These are phyloP conservation scores for Salvia hispanica DNA, from an alignment of 257 asterid genomes.

Conservation along the genomic window DNA sequence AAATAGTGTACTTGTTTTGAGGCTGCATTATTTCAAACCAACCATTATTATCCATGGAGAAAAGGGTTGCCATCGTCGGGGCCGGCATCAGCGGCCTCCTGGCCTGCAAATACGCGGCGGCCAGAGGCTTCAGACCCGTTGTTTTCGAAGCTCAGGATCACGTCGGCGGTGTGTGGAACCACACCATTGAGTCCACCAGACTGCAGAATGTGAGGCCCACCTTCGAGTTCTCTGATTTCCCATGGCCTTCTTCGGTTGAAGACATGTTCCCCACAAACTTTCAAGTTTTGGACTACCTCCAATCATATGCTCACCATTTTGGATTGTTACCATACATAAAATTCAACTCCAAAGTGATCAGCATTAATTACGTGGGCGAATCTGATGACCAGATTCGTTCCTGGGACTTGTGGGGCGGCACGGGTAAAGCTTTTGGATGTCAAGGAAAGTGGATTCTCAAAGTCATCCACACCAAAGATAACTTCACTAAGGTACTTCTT, in stretches of 20 bases:
- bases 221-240: constrained; percentile 60
- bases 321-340: constrained; percentile 38
- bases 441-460: constrained; percentile 57
- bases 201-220: constrained; percentile 37
- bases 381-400: constrained; percentile 36
- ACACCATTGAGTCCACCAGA: constrained; percentile 54
- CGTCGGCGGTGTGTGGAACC: constrained; percentile 64
- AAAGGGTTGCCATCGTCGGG: constrained; percentile 51
- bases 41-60: constrained; percentile 32
- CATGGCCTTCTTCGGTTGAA: constrained; percentile 56
- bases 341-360: constrained; percentile 45
- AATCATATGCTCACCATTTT: constrained; percentile 54
- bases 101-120: constrained; percentile 49
- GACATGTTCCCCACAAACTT: constrained; percentile 38
- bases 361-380: constrained; percentile 55
- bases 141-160: constrained; percentile 47
- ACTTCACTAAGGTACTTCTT: background rate
- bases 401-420: constrained; percentile 57
- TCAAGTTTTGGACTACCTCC: constrained; percentile 43
- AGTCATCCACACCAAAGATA: constrained; percentile 36
- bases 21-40: too few species aligned
- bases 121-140: constrained; percentile 43
- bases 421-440: constrained; percentile 59
- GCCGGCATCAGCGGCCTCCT: constrained; percentile 60
- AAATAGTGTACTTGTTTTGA: too few species aligned